Conservation (phyloP, 1,284 basidiomycete species). For the Agroathelia rolfsii region DNA sequence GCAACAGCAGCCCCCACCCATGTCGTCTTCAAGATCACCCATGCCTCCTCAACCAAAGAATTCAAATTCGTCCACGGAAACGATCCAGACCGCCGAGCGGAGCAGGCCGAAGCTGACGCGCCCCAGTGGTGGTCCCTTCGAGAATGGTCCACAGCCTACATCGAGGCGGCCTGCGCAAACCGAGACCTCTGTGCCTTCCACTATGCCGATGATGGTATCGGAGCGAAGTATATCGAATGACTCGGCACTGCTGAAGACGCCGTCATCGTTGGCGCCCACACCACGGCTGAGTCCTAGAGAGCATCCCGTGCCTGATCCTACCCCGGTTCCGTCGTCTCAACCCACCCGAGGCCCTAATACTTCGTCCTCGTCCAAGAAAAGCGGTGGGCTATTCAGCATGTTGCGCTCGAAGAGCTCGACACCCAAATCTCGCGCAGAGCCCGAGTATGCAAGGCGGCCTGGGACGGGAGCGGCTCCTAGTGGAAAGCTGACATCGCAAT, state of each 20-base stretch:
- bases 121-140: constrained; percentile 8
- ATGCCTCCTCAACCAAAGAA: constrained; percentile 15
- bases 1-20: no score
- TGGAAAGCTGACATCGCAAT: constrained; percentile 17
- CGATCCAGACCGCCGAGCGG: constrained; percentile 19
- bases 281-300: constrained; percentile 22
- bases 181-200: constrained; percentile 10
- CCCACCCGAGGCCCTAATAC: constrained; percentile 20
- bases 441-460: no score
- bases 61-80: constrained; percentile 17
- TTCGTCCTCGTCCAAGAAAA: constrained; percentile 21
- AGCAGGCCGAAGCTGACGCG: constrained; percentile 10
- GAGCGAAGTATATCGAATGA: constrained; percentile 23
- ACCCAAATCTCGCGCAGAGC: constrained; percentile 20
- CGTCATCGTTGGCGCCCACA: constrained; percentile 42
- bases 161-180: constrained; percentile 13
- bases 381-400: constrained; percentile 23
- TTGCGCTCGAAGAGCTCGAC: constrained; percentile 28
- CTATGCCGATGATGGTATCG: background rate
- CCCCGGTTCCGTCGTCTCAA: background rate
- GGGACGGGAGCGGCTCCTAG: constrained; percentile 17
- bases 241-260: constrained; percentile 35
- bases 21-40: no score
- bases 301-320: background rate
- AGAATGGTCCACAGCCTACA: constrained; percentile 16